These are phyloP conservation scores for Aspergillus affinis DNA, from an alignment of 495 filamentous ascomycete genomes.

Conservation along the genomic window DNA sequence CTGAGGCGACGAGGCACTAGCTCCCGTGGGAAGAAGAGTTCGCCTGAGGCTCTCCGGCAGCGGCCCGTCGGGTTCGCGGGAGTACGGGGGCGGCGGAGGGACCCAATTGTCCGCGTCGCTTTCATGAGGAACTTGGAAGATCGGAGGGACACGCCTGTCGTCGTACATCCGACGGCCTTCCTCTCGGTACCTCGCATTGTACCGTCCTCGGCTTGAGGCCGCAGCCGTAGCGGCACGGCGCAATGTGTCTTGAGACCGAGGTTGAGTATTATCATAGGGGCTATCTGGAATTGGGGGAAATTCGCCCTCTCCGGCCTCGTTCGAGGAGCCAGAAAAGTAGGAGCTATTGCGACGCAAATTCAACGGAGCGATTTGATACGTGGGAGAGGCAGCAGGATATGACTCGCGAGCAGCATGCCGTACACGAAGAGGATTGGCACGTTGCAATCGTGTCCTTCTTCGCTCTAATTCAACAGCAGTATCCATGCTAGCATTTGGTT, in stretches of 20 bases:
- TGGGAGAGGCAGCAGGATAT: slow-evolving; percentile 20
- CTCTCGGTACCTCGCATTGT: slow-evolving; percentile 45
- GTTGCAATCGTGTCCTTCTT: slow-evolving; percentile 58
- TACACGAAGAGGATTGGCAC: slow-evolving; percentile 25
- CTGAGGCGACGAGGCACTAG: slow-evolving; percentile 9
- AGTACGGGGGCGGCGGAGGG: slow-evolving; percentile 87
- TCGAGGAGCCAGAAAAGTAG: slow-evolving; percentile 21
- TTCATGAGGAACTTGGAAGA: slow-evolving; percentile 67
- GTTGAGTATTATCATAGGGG: slow-evolving; percentile 77
- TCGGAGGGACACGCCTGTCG: slow-evolving; percentile 11
- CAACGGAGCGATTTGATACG: slow-evolving; percentile 14
- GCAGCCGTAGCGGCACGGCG: slow-evolving; percentile 78
- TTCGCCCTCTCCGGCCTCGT: slow-evolving; percentile 20
- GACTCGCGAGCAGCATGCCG: slow-evolving; percentile 24
- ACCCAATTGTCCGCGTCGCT: slow-evolving; percentile 93
- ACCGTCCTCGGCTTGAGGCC: slow-evolving; percentile 63
- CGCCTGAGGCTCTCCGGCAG: slow-evolving; percentile 53
- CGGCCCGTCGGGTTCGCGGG: slow-evolving; percentile 62
- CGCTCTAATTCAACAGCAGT: slow-evolving; percentile 80
- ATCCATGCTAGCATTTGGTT: slow-evolving; percentile 75
- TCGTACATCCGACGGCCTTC: slow-evolving; percentile 22
- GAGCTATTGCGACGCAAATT: slow-evolving; percentile 28
- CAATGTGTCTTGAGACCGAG: slow-evolving; percentile 72
- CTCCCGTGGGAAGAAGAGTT: slow-evolving; percentile 30
- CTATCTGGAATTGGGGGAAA: slow-evolving; percentile 28